Percentiles rank a stretch among this genome's conserved stretches.
Conservation (phyloP, 768 basidiomycete genomes). For the Mycena polygramma region DNA sequence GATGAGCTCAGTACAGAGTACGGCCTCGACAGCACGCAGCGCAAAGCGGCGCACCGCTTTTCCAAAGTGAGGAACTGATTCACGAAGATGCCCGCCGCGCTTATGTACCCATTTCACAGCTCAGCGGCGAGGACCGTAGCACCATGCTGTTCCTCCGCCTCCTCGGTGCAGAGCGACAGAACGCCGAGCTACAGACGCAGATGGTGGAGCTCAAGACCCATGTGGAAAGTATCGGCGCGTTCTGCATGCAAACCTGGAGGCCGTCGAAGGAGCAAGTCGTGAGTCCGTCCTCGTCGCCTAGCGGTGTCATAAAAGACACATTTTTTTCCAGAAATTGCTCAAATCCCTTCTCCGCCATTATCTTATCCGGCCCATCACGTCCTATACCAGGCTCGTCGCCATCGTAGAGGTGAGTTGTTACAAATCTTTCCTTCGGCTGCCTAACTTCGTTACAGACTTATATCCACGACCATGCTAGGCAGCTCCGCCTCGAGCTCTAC, state of each 20-base stretch:
- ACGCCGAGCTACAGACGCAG: neutral
- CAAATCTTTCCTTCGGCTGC: neutral
- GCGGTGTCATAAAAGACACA: too few relatives aligned
- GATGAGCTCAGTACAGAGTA: constrained; percentile 11
- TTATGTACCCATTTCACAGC: neutral
- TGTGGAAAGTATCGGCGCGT: neutral
- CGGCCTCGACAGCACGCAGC: constrained; percentile 1
- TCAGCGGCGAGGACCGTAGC: neutral
- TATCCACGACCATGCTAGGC: constrained; percentile 5
- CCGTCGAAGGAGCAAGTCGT: neutral
- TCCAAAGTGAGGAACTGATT: neutral
- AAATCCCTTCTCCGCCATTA: constrained; percentile 7
- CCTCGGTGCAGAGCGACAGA: neutral
- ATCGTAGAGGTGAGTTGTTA: constrained; percentile 6
- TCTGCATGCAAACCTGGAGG: constrained; percentile 2
- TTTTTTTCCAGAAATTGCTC: neutral
- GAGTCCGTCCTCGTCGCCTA: too few relatives aligned
- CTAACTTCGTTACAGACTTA: neutral
- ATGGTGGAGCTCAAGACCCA: neutral
- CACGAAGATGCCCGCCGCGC: too few relatives aligned
- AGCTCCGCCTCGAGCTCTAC: constrained; percentile 5
- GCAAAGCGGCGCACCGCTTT: constrained; percentile 2
- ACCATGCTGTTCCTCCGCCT: neutral
- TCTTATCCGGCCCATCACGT: constrained; percentile 20
- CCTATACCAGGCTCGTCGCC: neutral